Base-by-base conservation (phyloP, 192 early-diverging fungal genomes). In the Coemansia aciculifera region DNA sequence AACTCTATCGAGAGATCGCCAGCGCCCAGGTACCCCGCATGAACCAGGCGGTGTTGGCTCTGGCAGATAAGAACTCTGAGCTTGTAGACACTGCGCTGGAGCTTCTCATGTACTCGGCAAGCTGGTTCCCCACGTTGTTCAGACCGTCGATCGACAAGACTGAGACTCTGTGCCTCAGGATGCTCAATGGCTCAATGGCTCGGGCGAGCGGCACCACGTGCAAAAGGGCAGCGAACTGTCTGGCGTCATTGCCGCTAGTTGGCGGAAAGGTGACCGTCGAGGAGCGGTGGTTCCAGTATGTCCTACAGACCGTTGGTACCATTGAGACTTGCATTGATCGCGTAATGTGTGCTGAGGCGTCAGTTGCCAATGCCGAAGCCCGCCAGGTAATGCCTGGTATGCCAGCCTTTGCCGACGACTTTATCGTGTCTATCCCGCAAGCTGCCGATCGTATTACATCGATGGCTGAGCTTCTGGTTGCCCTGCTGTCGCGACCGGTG, bases 121-220 rank as follows among this genome's bases (percentile, higher is more conserved):
- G 65, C 60, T 84, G 78, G 76, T 84, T 73, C 68, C 82, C 82
- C 3, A 74, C 71, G 13, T 65, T 76, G 51, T 79, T 79, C 60
- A 73, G 82, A 3, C 77, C 82, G 37, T 74, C 70, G 10, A 63
- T 75, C n/a, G 73, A 75, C 65, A 84, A 79, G 46, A 67, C 74
- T 9, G 74, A 73, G 65, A 42, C 73, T 37, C 59, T 84, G 15
- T 84, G 77, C 34, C 62, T 84, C 12, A 64, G 66, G 3, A 3
- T 71, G n/a, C 57, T 84, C 13, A 66, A 64, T 34, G 76, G 67
- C 21, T 46, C 66, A 0, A 34, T 39, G 15, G 61, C 57, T 7
- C 62, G 66, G 5, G 15, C 60, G 3, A 21, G 39, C 3, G 46
- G 64, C 0, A 52, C 60, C 1, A 63, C 61, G 5, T 71, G 67